Evolutionary conservation across 768 basidiomycete genomes (phyloP).

Genomic region (Agaricus sinodeliciosus): DNA sequence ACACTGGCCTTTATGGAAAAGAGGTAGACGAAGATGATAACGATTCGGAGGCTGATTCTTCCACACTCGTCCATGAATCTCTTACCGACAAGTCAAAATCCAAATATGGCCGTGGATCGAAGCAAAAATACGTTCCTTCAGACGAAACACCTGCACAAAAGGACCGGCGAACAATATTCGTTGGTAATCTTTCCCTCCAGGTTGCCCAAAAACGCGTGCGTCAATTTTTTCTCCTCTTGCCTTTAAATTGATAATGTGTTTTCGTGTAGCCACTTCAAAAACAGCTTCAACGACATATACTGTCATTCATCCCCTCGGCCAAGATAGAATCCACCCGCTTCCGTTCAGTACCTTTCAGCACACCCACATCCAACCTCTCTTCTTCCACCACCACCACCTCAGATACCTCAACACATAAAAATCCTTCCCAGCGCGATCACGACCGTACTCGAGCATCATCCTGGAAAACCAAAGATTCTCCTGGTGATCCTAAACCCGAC

Average conservation of each 20-base stretch:
- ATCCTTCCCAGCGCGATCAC: constrained; percentile 36
- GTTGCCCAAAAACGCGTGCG: constrained; percentile 72
- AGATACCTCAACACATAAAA: constrained; percentile 22
- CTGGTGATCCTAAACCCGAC: constrained; percentile 34
- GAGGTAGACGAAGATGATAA: constrained; percentile 5
- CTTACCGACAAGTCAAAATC: constrained; percentile 27
- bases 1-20: constrained; percentile 7
- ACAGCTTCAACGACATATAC: constrained; percentile 69
- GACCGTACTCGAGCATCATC: constrained; percentile 51
- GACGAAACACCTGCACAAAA: constrained; percentile 71
- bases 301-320: constrained; percentile 61
- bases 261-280: constrained; percentile 59
- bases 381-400: constrained; percentile 30
- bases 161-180: constrained; percentile 82
- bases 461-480: constrained; percentile 45
- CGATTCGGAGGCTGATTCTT: constrained; percentile 14
- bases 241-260: constrained; percentile 3
- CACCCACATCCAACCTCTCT: constrained; percentile 63
- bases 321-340: constrained; percentile 92
- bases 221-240: constrained; percentile 4
- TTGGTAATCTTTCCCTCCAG: constrained; percentile 81
- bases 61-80: constrained; percentile 59
- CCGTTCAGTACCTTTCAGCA: constrained; percentile 88
- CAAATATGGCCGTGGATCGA: constrained; percentile 19
- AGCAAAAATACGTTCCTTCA: constrained; percentile 46